Conservation (phyloP, 768 basidiomycete species). For the Bullera alba region DNA sequence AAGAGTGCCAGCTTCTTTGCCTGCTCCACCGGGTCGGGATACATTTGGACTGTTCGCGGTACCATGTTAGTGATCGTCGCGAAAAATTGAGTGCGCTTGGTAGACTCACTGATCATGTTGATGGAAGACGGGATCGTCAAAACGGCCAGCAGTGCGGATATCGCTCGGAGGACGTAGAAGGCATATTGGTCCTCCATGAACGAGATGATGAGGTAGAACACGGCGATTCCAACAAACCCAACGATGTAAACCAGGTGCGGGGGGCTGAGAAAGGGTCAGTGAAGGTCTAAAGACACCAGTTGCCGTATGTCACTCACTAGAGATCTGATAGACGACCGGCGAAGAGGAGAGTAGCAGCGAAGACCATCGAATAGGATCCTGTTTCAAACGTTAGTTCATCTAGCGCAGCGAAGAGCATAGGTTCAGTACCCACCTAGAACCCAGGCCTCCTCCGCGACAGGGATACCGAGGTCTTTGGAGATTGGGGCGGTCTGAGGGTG, state of each 20-base stretch:
- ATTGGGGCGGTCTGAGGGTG: conserved; percentile 40
- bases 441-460: conserved; percentile 30
- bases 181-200: conserved; percentile 39
- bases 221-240: conserved; percentile 38
- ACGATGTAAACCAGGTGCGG: conserved; percentile 37
- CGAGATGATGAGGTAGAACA: conserved; percentile 40
- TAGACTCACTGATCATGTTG: conserved; percentile 30
- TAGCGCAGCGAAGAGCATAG: too few relatives aligned
- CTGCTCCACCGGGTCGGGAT: conserved; percentile 34
- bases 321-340: neutral
- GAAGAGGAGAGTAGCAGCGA: conserved; percentile 16
- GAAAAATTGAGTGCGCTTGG: neutral
- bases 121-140: conserved; percentile 40
- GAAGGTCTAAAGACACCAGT: conserved; percentile 24
- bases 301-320: neutral
- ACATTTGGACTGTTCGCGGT: conserved; percentile 41
- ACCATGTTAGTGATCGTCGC: conserved; percentile 6
- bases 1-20: conserved; percentile 38
- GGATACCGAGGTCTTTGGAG: conserved; percentile 26
- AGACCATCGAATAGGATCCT: conserved; percentile 29
- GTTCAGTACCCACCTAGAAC: conserved; percentile 35
- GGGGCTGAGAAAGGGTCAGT: conserved; percentile 35
- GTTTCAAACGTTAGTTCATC: too few relatives aligned
- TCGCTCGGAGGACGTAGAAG: conserved; percentile 40
- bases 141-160: conserved; percentile 35